These are phyloP conservation scores for Yarrowia osloensis DNA, from an alignment of 805 yeast genomes.

Conservation along the genomic window DNA sequence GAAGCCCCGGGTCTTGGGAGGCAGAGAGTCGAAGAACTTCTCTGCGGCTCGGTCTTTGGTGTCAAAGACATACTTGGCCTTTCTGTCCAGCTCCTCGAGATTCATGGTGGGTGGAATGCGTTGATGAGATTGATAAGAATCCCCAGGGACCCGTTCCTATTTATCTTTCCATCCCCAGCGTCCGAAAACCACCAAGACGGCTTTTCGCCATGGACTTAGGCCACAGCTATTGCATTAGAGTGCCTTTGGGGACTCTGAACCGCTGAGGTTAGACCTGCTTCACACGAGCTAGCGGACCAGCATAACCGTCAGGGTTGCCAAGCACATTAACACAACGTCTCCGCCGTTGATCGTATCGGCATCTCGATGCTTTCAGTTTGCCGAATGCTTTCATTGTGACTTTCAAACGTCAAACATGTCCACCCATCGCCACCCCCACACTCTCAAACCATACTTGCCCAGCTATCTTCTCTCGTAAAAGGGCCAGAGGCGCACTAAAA, in stretches of 20 bases:
- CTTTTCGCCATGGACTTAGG: not conserved
- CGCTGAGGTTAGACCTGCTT: not conserved
- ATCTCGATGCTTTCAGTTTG: too few species aligned
- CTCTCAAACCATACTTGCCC: not conserved
- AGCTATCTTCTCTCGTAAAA: not conserved
- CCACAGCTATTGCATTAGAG: not conserved
- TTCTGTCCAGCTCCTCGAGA: slow-evolving; percentile 13
- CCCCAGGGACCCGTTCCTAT: not conserved
- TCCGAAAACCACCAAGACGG: not conserved
- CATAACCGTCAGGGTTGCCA: slow-evolving; percentile 3
- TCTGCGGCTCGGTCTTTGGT: slow-evolving; percentile 24
- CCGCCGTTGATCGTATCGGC: not conserved
- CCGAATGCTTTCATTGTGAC: too few species aligned
- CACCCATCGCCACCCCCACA: not conserved
- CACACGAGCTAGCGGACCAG: not conserved
- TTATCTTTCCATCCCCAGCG: not conserved
- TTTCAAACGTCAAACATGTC: too few species aligned
- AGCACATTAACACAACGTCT: not conserved
- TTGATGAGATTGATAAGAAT: not conserved
- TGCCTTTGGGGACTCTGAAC: not conserved
- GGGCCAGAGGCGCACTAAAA: not conserved
- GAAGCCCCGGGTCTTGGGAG: not conserved
- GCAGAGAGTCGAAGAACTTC: slow-evolving; percentile 1
- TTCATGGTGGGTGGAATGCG: not conserved
- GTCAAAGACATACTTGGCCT: slow-evolving; percentile 22